Evolutionary conservation across 169 alveolate species (phyloP).

Genomic region (Theileria annulata): DNA sequence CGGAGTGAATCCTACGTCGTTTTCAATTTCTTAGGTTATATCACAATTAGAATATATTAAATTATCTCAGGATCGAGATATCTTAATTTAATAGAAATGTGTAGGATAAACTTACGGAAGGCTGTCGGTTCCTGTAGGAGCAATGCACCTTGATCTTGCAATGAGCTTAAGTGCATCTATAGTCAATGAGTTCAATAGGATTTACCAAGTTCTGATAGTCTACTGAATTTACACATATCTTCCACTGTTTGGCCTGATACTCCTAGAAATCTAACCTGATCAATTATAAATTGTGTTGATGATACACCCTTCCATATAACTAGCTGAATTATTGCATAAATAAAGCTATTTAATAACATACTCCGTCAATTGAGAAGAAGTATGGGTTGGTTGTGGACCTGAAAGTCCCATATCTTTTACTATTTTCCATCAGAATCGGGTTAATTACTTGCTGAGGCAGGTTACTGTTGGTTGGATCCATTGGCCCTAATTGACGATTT

Average conservation of each 20-base stretch:
- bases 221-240: conserved; percentile 51
- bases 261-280: conserved; percentile 55
- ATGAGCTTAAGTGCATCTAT: conserved; percentile 57
- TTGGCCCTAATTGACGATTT: conserved; percentile 14
- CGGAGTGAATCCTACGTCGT: conserved; percentile 50
- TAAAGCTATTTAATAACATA: conserved; percentile 3
- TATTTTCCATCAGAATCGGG: conserved; percentile 62
- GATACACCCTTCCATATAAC: background rate
- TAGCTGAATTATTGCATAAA: background rate
- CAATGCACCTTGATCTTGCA: conserved; percentile 53
- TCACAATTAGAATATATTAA: background rate
- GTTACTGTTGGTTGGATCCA: conserved; percentile 67
- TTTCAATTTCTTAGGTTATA: background rate
- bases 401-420: conserved; percentile 55
- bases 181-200: background rate
- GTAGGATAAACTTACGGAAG: conserved; percentile 41
- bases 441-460: conserved; percentile 65
- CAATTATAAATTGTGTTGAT: background rate
- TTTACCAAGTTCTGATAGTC: conserved; percentile 60
- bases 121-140: conserved; percentile 68
- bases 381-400: conserved; percentile 68
- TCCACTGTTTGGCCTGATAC: conserved; percentile 64
- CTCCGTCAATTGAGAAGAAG: conserved; percentile 61
- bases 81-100: background rate
- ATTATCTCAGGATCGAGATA: background rate